Conservation (phyloP, 2,329 filamentous ascomycete genomes). For the Colletotrichum australisinense region DNA sequence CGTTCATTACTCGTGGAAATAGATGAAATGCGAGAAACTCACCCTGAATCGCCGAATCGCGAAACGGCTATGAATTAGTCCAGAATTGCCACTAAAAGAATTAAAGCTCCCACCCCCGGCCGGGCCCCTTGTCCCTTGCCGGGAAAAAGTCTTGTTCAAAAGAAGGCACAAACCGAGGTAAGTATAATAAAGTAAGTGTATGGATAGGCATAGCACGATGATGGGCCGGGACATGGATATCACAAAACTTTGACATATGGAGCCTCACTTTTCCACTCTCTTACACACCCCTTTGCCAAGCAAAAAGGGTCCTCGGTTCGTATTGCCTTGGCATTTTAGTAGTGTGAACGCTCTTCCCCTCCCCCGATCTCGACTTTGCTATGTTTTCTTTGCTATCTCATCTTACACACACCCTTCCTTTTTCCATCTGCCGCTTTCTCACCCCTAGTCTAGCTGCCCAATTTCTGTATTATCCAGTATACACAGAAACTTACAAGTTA, state of each 20-base stretch:
- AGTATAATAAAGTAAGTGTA: background rate
- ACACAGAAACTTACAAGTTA: background rate
- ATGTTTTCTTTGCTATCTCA: background rate
- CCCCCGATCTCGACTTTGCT: background rate
- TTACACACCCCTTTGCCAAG: background rate
- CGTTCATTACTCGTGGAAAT: background rate
- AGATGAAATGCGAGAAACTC: background rate
- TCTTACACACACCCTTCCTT: background rate
- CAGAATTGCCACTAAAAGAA: background rate
- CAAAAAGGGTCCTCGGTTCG: constrained; percentile 28
- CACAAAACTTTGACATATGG: background rate
- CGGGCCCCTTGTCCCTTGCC: background rate
- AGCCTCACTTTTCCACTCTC: background rate
- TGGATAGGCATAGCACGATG: background rate
- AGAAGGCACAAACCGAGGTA: background rate
- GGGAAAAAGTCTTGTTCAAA: background rate
- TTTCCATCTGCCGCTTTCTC: background rate
- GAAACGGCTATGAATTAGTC: background rate
- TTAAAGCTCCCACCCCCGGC: background rate
- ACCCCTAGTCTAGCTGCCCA: background rate
- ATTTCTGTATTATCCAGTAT: background rate
- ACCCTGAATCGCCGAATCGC: background rate
- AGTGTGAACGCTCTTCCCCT: background rate
- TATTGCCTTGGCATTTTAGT: constrained; percentile 13
- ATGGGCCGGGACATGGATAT: background rate